Conservation (phyloP, 75 land plant species). For the Picea sitchensis region DNA sequence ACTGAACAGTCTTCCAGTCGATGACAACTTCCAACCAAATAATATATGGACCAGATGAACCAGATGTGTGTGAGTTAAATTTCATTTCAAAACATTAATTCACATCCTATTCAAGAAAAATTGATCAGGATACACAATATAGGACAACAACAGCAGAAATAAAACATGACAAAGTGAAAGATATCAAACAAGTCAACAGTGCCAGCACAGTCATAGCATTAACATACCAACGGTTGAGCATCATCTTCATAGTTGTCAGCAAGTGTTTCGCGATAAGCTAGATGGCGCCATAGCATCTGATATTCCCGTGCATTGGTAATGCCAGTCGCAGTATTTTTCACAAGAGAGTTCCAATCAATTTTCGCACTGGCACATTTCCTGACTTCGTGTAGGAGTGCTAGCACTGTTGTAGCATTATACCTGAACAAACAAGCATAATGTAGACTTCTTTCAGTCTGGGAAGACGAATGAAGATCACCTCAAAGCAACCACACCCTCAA, state of each 20-base stretch:
- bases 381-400: constrained; percentile 79
- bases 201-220: neutral
- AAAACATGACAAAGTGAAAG: neutral
- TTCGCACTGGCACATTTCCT: constrained; percentile 32
- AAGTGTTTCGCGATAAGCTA: constrained; percentile 64
- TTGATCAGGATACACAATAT: neutral
- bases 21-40: neutral
- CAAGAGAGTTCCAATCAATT: constrained; percentile 73
- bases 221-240: constrained; percentile 57
- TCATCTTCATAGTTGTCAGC: constrained; percentile 43
- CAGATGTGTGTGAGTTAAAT: neutral
- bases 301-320: constrained; percentile 80
- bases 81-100: neutral
- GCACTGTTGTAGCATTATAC: constrained; percentile 59
- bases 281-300: constrained; percentile 86
- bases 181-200: neutral
- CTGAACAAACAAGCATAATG: constrained; percentile 27
- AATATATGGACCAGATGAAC: neutral
- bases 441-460: neutral
- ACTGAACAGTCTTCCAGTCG: neutral
- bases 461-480: neutral
- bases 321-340: constrained; percentile 69
- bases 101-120: neutral
- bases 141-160: neutral
- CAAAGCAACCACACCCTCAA: neutral